These are phyloP conservation scores for Lipomyces orientalis DNA, from an alignment of 805 yeast species.

Conservation along the genomic window DNA sequence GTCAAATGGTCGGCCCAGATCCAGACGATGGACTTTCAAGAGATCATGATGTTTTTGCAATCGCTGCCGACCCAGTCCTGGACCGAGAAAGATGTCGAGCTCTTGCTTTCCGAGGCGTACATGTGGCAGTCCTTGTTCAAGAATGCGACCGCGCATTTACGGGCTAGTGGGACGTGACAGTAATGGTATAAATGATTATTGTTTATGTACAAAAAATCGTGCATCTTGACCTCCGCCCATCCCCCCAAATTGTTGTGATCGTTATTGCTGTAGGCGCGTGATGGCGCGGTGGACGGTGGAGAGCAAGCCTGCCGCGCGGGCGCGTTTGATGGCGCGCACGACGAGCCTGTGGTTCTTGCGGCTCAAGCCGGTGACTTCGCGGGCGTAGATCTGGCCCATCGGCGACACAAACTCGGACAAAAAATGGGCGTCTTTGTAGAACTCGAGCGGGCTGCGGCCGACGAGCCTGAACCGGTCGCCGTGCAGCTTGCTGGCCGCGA, in stretches of 20 bases:
- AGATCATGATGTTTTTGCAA: conserved; percentile 87
- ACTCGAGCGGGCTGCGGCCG: conserved; percentile 16
- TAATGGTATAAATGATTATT: background rate
- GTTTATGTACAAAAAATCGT: conserved; percentile 1
- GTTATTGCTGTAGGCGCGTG: conserved; percentile 9
- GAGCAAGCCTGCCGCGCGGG: conserved; percentile 74
- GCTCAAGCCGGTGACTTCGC: conserved; percentile 68
- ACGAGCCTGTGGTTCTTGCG: conserved; percentile 67
- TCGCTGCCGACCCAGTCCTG: conserved; percentile 85
- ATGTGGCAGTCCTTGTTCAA: conserved; percentile 95
- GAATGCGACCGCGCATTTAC: conserved; percentile 84
- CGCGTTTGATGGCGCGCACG: conserved; percentile 75
- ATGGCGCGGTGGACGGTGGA: conserved; percentile 29
- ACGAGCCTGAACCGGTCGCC: conserved; percentile 26
- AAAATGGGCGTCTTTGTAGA: conserved; percentile 61
- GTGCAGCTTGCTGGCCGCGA: conserved; percentile 5
- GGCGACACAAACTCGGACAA: conserved; percentile 65
- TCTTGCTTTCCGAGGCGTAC: conserved; percentile 91
- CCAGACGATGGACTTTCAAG: conserved; percentile 90
- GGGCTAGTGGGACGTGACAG: conserved; percentile 9
- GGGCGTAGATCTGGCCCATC: conserved; percentile 74
- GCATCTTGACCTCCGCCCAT: background rate
- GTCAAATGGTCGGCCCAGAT: conserved; percentile 83
- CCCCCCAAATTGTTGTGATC: background rate
- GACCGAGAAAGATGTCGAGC: conserved; percentile 88